phyloP scores from a whole-genome alignment of 306 rosid genomes.

The Nissolia schottii region DNA sequence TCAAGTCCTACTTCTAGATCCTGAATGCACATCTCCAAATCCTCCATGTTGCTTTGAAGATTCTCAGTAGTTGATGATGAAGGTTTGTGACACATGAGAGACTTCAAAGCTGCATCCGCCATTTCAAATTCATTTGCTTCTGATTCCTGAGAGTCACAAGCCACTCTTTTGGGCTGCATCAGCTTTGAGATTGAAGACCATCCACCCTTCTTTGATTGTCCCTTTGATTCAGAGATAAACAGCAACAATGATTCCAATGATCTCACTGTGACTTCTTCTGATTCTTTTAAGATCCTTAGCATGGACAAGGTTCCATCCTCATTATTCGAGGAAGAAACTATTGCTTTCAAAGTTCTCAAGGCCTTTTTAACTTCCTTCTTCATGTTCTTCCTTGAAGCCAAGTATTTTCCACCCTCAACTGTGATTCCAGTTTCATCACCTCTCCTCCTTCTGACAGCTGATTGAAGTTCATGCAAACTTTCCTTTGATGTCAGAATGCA shows the following conservation, averaged over 20 bases:
- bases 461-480: conserved; percentile 11
- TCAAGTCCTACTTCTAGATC: conserved; percentile 23
- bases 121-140: conserved; percentile 1
- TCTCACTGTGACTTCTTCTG: conserved; percentile 3
- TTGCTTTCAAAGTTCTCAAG: conserved; percentile 7
- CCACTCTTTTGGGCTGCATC: conserved; percentile 17
- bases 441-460: not conserved
- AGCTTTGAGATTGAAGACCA: conserved; percentile 21
- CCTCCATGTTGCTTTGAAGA: not conserved
- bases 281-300: conserved; percentile 4
- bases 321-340: not conserved
- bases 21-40: conserved; percentile 23
- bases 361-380: conserved; percentile 3
- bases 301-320: not conserved
- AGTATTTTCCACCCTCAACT: conserved; percentile 2
- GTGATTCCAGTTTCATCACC: not conserved
- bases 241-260: conserved; percentile 13
- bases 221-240: conserved; percentile 12
- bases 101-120: conserved; percentile 22
- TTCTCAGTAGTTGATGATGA: not conserved
- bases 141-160: conserved; percentile 19
- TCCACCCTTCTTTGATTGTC: conserved; percentile 1
- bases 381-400: conserved; percentile 13
- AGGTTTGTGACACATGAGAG: conserved; percentile 8
- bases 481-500: not conserved